A percentile compares a stretch with the other conserved stretches of the same genome.
These are phyloP conservation scores for Collybia nuda DNA, from an alignment of 768 basidiomycete genomes.

Conservation along the genomic window DNA sequence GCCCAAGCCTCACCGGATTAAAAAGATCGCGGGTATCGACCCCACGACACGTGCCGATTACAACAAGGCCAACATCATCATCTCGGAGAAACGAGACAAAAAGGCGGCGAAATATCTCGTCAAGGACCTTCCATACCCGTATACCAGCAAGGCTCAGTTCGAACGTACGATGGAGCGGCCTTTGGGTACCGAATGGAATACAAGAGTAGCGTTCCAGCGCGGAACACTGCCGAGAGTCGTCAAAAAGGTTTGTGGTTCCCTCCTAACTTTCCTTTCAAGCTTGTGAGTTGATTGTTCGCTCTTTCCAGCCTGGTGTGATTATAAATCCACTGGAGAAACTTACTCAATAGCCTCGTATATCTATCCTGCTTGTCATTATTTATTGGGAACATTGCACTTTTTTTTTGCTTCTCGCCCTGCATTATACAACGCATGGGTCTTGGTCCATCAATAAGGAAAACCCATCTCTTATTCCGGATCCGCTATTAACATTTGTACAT, in stretches of 20 bases:
- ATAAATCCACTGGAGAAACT: constrained; percentile 69
- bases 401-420: too few species aligned
- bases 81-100: constrained; percentile 94
- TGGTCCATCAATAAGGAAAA: too few species aligned
- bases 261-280: background rate
- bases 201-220: constrained; percentile 78
- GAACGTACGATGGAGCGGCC: constrained; percentile 82
- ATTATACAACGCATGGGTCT: too few species aligned
- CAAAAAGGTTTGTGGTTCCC: constrained; percentile 65
- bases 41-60: constrained; percentile 81
- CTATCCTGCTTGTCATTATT: too few species aligned
- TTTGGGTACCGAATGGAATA: constrained; percentile 92
- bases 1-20: constrained; percentile 72
- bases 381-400: too few species aligned
- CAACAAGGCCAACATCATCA: constrained; percentile 85
- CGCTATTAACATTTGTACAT: too few species aligned
- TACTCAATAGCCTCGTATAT: constrained; percentile 2
- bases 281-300: constrained; percentile 8
- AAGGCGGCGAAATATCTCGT: constrained; percentile 89
- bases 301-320: constrained; percentile 60
- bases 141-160: constrained; percentile 91
- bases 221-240: constrained; percentile 83
- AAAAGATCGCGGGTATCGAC: constrained; percentile 80
- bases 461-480: too few species aligned
- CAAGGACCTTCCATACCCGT: constrained; percentile 92